A percentile compares a stretch with the other conserved stretches of the same genome.
Evolutionary conservation across 1,284 basidiomycete species (phyloP).

Genomic region (Cutaneotrichosporon cavernicola): DNA sequence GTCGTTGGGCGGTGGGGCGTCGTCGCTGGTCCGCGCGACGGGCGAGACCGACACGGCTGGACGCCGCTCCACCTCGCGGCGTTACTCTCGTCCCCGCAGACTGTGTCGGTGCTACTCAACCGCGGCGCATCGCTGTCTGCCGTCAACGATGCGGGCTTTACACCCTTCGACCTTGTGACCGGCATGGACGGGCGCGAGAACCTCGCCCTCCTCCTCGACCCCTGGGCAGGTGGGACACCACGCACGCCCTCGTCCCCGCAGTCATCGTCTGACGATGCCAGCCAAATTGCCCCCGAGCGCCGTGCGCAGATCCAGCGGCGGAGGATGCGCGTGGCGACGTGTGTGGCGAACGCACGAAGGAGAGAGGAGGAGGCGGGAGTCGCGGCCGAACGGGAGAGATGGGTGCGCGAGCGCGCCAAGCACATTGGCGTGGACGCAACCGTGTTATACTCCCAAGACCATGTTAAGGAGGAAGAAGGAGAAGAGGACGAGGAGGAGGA

Average conservation of each 20-base stretch:
- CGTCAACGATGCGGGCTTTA: constrained; percentile 70
- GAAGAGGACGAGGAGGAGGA: constrained; percentile 49
- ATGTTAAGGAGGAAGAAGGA: constrained; percentile 9
- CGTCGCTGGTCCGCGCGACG: constrained; percentile 32
- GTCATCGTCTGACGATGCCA: constrained; percentile 19
- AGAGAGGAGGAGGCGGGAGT: constrained; percentile 60
- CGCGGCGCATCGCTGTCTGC: constrained; percentile 80
- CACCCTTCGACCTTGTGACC: constrained; percentile 79
- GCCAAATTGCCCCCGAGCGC: constrained; percentile 23
- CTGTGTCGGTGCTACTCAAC: constrained; percentile 87
- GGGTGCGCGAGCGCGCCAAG: constrained; percentile 56
- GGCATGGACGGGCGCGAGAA: constrained; percentile 75
- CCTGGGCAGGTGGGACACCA: constrained; percentile 20
- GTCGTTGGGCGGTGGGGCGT: constrained; percentile 72
- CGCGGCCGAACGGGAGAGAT: constrained; percentile 60
- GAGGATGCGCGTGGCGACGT: constrained; percentile 64
- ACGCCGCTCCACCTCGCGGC: constrained; percentile 93
- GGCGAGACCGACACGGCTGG: constrained; percentile 71
- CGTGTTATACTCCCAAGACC: constrained; percentile 43
- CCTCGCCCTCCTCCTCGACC: constrained; percentile 70
- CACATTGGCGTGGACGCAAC: constrained; percentile 37
- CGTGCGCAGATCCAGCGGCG: constrained; percentile 55
- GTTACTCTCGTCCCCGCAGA: constrained; percentile 79
- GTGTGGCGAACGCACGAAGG: constrained; percentile 54
- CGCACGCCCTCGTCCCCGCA: constrained; percentile 9